These are phyloP conservation scores for Tolypocladium amazonense DNA, from an alignment of 2,329 filamentous ascomycete genomes.

Conservation along the genomic window DNA sequence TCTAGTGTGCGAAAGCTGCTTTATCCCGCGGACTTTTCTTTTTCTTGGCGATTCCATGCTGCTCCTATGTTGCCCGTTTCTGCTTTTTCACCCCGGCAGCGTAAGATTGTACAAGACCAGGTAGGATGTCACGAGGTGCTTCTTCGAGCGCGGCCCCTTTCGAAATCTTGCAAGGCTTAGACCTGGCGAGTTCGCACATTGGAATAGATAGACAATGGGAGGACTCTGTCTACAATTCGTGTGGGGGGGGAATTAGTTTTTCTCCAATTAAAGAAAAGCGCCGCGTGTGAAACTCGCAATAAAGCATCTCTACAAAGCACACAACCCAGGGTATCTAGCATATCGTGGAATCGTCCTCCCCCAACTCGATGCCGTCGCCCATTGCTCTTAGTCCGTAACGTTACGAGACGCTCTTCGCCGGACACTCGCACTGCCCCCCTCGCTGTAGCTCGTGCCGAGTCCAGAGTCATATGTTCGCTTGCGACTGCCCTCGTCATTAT, in stretches of 20 bases:
- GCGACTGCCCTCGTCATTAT: conserved; percentile 19
- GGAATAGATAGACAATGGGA: not conserved
- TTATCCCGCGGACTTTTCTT: no score
- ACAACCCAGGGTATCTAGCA: not conserved
- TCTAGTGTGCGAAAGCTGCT: no score
- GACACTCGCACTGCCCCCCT: conserved; percentile 20
- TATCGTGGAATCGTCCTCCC: not conserved
- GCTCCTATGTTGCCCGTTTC: no score
- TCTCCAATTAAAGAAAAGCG: not conserved
- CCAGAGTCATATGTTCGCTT: conserved; percentile 31
- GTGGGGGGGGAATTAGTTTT: not conserved
- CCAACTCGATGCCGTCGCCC: not conserved
- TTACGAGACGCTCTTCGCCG: conserved; percentile 20
- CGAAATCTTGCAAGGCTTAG: not conserved
- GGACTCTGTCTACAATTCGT: not conserved
- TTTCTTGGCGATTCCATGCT: no score
- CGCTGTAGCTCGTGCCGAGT: conserved; percentile 43
- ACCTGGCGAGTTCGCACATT: not conserved
- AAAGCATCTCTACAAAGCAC: not conserved
- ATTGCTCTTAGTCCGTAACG: not conserved
- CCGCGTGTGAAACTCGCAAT: not conserved
- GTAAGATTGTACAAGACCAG: no score
- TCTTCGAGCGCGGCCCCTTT: not conserved
- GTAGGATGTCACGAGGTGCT: not conserved
- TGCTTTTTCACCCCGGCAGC: no score